Evolutionary conservation across 1,284 basidiomycete genomes (phyloP).

Genomic region (Cryptococcus neoformans): DNA sequence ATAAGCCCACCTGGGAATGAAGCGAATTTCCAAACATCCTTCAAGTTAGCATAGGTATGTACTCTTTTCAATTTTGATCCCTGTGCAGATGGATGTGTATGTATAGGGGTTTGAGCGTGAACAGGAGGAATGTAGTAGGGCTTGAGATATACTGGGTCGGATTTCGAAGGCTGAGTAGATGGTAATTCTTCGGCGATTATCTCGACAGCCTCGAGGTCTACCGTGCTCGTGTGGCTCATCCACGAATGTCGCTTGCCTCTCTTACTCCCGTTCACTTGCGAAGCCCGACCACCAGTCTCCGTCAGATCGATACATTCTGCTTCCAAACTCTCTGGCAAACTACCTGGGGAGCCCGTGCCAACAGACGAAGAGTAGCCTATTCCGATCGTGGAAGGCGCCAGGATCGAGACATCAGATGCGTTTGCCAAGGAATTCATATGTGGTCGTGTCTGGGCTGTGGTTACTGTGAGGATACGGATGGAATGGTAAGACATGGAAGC

Average conservation of each 20-base stretch:
- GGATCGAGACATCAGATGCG: slow-evolving; percentile 13
- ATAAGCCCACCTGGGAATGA: background rate
- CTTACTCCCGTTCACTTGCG: background rate
- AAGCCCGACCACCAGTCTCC: slow-evolving; percentile 2
- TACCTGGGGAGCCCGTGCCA: slow-evolving; percentile 9
- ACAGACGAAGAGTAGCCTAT: slow-evolving; percentile 15
- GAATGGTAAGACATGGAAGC: background rate
- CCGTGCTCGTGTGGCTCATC: background rate
- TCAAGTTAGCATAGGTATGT: slow-evolving; percentile 11
- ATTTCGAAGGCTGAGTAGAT: background rate
- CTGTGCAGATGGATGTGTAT: slow-evolving; percentile 1
- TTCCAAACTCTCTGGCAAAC: slow-evolving; percentile 19
- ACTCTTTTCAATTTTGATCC: slow-evolving; percentile 9
- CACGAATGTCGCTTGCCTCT: background rate
- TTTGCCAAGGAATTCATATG: slow-evolving; percentile 1
- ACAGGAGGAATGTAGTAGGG: slow-evolving; percentile 16
- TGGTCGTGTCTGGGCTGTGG: background rate
- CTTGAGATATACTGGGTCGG: slow-evolving; percentile 3
- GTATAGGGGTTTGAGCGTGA: background rate
- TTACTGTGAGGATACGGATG: slow-evolving; percentile 2
- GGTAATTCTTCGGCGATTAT: background rate
- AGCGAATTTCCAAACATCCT: background rate
- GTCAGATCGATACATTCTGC: slow-evolving; percentile 28
- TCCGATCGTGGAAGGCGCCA: slow-evolving; percentile 19
- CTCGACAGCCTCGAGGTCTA: background rate